These are phyloP conservation scores for Trichocomaceae sp. DNA, from an alignment of 2,329 filamentous ascomycete genomes.

Conservation along the genomic window DNA sequence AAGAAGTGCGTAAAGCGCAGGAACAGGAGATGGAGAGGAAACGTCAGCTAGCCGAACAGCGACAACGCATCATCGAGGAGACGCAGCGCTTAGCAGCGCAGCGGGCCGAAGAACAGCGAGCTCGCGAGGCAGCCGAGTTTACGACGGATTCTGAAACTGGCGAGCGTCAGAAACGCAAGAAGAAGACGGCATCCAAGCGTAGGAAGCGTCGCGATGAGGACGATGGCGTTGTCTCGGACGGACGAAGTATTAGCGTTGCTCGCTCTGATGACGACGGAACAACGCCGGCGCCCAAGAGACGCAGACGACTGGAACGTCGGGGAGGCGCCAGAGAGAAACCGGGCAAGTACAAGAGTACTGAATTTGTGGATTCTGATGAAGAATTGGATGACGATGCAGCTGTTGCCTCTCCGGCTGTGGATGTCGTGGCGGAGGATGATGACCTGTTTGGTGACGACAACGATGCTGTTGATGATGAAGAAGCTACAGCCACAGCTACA, in stretches of 20 bases:
- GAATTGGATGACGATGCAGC: conserved; percentile 40
- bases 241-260: conserved; percentile 24
- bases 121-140: conserved; percentile 66
- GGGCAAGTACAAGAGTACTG: conserved; percentile 76
- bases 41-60: conserved; percentile 77
- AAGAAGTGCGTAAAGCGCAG: conserved; percentile 61
- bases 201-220: conserved; percentile 58
- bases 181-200: conserved; percentile 52
- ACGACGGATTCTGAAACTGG: conserved; percentile 78
- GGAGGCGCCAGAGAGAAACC: conserved; percentile 26
- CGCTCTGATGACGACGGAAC: conserved; percentile 30
- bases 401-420: conserved; percentile 31
- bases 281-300: conserved; percentile 48
- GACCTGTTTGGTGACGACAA: conserved; percentile 30
- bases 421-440: conserved; percentile 25
- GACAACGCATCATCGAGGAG: conserved; percentile 69
- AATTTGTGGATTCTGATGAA: conserved; percentile 68
- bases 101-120: conserved; percentile 63
- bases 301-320: conserved; percentile 54
- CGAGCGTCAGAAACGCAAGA: conserved; percentile 64
- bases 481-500: not conserved
- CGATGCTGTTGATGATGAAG: conserved; percentile 20
- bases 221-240: conserved; percentile 24
- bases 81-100: conserved; percentile 67
- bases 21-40: conserved; percentile 67